Conservation (phyloP, 2,329 filamentous ascomycete genomes). For the Fonsecaea monophora region DNA sequence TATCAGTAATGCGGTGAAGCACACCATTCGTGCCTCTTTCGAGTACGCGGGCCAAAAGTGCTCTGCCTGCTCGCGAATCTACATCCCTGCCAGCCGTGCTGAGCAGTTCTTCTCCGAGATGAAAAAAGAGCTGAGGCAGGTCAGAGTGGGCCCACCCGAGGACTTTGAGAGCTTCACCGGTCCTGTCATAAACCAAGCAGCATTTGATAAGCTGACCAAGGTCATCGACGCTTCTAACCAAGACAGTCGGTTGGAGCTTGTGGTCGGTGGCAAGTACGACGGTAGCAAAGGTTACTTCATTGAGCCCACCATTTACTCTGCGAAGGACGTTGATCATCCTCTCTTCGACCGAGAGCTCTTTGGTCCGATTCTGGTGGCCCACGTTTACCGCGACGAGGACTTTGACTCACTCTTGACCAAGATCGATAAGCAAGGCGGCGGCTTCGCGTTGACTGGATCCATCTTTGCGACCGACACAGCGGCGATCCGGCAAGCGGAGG, state of each 20-base stretch:
- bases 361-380: constrained; percentile 71
- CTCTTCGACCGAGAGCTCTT: constrained; percentile 77
- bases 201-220: constrained; percentile 75
- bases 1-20: constrained; percentile 72
- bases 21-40: constrained; percentile 79
- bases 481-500: constrained; percentile 70
- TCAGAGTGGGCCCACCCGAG: constrained; percentile 71
- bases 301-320: constrained; percentile 76
- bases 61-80: constrained; percentile 77
- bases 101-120: constrained; percentile 70
- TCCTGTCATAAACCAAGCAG: constrained; percentile 78
- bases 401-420: constrained; percentile 53
- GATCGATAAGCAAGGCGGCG: constrained; percentile 66
- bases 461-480: constrained; percentile 74
- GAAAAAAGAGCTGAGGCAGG: constrained; percentile 65
- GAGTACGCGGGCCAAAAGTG: constrained; percentile 87
- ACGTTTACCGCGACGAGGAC: constrained; percentile 73
- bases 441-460: constrained; percentile 79
- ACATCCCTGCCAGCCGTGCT: constrained; percentile 75
- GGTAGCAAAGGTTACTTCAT: constrained; percentile 75
- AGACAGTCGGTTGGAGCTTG: constrained; percentile 70
- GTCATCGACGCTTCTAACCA: constrained; percentile 76
- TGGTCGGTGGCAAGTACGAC: constrained; percentile 76
- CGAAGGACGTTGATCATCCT: constrained; percentile 70
- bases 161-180: constrained; percentile 76